Percentiles rank a stretch among this genome's conserved stretches.
Evolutionary conservation across 1,284 basidiomycete species (phyloP).

Genomic region (Trametes polyzona): DNA sequence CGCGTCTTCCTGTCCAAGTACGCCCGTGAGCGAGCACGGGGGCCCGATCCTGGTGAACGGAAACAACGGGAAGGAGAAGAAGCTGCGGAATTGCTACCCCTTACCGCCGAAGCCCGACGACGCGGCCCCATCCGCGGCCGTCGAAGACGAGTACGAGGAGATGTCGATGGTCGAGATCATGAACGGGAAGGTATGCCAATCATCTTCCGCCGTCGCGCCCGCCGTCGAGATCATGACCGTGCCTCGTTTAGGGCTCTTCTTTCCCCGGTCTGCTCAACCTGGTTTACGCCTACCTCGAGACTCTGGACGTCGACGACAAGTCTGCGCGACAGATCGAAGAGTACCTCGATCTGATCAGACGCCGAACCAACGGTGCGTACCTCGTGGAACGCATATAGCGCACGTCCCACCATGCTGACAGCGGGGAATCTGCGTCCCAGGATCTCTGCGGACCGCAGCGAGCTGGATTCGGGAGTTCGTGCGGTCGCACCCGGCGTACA

Average conservation of each 20-base stretch:
- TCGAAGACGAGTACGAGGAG: conserved; percentile 90
- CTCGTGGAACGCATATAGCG: not conserved
- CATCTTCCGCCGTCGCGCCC: not conserved
- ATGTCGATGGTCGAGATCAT: conserved; percentile 95
- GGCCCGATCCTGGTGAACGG: conserved; percentile 30
- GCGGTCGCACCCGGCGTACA: conserved; percentile 87
- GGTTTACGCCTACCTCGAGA: conserved; percentile 87
- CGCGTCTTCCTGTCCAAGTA: conserved; percentile 54
- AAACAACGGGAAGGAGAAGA: conserved; percentile 56
- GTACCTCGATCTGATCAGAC: conserved; percentile 82
- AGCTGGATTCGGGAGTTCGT: conserved; percentile 95
- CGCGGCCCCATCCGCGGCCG: conserved; percentile 45
- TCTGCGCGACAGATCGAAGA: conserved; percentile 71
- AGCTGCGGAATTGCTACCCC: conserved; percentile 73
- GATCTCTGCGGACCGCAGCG: conserved; percentile 87
- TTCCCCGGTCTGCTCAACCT: conserved; percentile 91
- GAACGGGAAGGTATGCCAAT: conserved; percentile 75
- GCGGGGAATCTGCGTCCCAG: conserved; percentile 46
- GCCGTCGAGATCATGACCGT: not conserved
- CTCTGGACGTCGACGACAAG: conserved; percentile 76
- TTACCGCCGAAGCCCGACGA: conserved; percentile 54
- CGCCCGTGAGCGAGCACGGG: conserved; percentile 47
- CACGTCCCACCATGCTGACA: conserved; percentile 17
- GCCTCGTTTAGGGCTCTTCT: conserved; percentile 47
- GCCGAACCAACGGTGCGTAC: conserved; percentile 79